Conservation (phyloP, 768 basidiomycete species). For the Sporobolomyces roseus region DNA sequence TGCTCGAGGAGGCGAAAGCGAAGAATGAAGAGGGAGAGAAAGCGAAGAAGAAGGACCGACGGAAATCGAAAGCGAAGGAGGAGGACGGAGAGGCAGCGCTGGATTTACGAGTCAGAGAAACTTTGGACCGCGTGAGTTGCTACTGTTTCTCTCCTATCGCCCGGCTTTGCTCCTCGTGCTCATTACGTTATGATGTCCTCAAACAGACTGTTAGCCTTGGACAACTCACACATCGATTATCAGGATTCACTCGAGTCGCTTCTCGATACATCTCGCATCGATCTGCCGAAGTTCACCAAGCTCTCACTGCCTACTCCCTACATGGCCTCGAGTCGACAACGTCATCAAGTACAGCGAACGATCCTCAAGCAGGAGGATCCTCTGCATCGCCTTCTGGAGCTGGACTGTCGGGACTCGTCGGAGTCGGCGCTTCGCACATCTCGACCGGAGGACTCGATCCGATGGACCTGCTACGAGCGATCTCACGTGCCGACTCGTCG, state of each 20-base stretch:
- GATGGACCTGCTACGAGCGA: slow-evolving; percentile 28
- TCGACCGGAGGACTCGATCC: slow-evolving; percentile 10
- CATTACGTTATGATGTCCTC: too few species aligned
- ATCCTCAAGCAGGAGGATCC: not conserved
- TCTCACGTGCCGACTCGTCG: slow-evolving; percentile 15
- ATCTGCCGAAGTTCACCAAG: slow-evolving; percentile 14
- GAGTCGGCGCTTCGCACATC: not conserved
- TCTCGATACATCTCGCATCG: slow-evolving; percentile 11
- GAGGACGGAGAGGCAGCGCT: not conserved
- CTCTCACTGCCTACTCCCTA: not conserved
- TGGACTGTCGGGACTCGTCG: not conserved
- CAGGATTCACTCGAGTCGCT: slow-evolving; percentile 20
- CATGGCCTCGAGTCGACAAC: slow-evolving; percentile 11
- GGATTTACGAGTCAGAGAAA: slow-evolving; percentile 6
- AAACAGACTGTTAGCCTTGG: slow-evolving; percentile 19
- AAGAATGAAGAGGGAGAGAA: not conserved
- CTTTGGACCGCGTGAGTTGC: slow-evolving; percentile 12
- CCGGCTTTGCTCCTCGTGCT: not conserved
- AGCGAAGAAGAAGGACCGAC: slow-evolving; percentile 17
- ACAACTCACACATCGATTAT: slow-evolving; percentile 24
- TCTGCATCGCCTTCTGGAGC: not conserved
- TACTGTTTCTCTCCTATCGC: too few species aligned
- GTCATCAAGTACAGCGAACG: not conserved
- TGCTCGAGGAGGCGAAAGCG: not conserved
- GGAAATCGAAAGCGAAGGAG: not conserved